phyloP scores from a whole-genome alignment of 2,329 filamentous ascomycete genomes.

The Aquanectria penicillioides region DNA sequence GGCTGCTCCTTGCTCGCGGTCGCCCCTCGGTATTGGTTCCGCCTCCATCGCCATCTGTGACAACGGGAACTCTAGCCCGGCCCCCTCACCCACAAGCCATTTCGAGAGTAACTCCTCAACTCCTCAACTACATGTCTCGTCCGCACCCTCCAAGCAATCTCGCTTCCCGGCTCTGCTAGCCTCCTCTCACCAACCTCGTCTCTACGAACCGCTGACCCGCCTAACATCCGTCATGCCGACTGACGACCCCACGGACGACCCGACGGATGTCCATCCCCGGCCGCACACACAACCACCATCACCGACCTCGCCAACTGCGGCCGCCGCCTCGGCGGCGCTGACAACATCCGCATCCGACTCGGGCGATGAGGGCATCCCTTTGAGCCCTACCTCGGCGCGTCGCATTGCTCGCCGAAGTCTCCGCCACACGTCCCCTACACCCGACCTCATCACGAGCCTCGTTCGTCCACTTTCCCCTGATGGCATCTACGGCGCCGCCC shows the following conservation, averaged over 20 bases:
- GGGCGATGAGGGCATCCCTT: slow-evolving; percentile 48
- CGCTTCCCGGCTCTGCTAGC: too few relatives aligned
- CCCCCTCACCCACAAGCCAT: neutral
- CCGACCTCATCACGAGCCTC: slow-evolving; percentile 52
- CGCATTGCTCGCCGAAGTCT: slow-evolving; percentile 50
- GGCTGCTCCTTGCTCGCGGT: neutral
- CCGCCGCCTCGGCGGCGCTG: slow-evolving; percentile 17
- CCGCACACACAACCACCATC: slow-evolving; percentile 25
- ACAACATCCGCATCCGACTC: slow-evolving; percentile 45
- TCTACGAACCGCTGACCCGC: neutral
- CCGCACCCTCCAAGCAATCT: too few relatives aligned
- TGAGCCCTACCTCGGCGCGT: slow-evolving; percentile 48
- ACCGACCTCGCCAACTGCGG: slow-evolving; percentile 22
- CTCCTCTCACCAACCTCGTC: neutral
- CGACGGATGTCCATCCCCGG: neutral
- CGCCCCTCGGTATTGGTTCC: slow-evolving; percentile 20
- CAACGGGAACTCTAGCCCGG: slow-evolving; percentile 7
- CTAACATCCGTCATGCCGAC: slow-evolving; percentile 13
- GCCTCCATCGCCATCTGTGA: neutral
- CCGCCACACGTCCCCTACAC: slow-evolving; percentile 48
- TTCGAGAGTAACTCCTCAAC: too few relatives aligned
- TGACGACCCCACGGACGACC: slow-evolving; percentile 8
- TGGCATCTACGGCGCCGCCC: slow-evolving; percentile 44
- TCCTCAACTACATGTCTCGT: too few relatives aligned
- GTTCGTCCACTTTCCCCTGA: slow-evolving; percentile 52